A percentile compares a stretch with the other conserved stretches of the same genome.
Conservation (phyloP, 805 yeast species). For the Starmerella powellii region DNA sequence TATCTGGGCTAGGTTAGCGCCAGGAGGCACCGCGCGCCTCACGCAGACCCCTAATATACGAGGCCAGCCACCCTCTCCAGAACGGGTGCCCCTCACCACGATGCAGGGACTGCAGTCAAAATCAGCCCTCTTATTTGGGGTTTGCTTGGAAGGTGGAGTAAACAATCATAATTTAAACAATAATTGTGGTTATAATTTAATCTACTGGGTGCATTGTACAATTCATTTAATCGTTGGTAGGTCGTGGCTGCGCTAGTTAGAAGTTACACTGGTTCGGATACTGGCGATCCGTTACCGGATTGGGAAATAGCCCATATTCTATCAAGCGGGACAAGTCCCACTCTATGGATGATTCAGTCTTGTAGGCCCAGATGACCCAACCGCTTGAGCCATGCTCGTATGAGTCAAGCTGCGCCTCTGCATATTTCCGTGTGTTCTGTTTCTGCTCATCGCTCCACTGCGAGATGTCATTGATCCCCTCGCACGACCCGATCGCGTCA, state of each 20-base stretch:
- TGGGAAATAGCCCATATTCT: constrained; percentile 58
- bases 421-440: constrained; percentile 48
- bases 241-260: too few relatives aligned
- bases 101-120: too few relatives aligned
- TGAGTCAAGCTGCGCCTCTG: constrained; percentile 89
- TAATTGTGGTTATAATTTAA: not conserved
- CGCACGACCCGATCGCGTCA: constrained; percentile 51
- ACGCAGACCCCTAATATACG: too few relatives aligned
- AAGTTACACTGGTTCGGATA: constrained; percentile 56
- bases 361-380: constrained; percentile 92
- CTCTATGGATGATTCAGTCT: constrained; percentile 69
- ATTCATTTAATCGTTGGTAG: not conserved
- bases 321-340: constrained; percentile 69
- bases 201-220: not conserved
- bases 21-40: too few relatives aligned
- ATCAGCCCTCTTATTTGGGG: too few relatives aligned
- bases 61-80: too few relatives aligned
- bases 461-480: constrained; percentile 34
- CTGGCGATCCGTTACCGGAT: constrained; percentile 57
- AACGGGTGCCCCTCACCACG: too few relatives aligned
- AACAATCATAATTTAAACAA: too few relatives aligned
- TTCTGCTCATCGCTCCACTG: constrained; percentile 50
- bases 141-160: too few relatives aligned
- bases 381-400: constrained; percentile 51
- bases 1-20: too few relatives aligned